Base-by-base conservation (phyloP, 192 early-diverging fungal genomes). In the Thamnidium elegans region DNA sequence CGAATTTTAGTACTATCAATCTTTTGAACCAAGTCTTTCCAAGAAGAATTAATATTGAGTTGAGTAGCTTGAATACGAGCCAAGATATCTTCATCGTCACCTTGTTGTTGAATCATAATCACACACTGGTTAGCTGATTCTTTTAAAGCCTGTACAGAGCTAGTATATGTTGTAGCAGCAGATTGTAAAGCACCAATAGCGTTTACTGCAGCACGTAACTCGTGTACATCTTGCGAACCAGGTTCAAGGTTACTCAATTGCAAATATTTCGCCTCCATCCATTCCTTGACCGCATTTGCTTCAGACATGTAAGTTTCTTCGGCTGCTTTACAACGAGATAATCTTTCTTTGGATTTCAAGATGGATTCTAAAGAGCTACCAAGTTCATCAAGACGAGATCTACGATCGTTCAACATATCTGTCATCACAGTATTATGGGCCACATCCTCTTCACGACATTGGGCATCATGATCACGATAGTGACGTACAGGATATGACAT, bases 341-440 rank as follows among this genome's bases (percentile, higher is more conserved):
- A 63, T 0, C 67, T 47, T 59, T 73, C 67, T 9, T 58, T 64
- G 2, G 66, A 64, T 21, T 68, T 59, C 15, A 64, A 21, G 9
- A 73, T 54, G 0, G 72, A 50, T 23, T 64, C 55, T 3, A 73
- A 39, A 48, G 72, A 61, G 19, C 26, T 31, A 3, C 52, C 51
- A 1, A 68, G 39, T 7, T 73, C 72, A 14, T 64, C 34, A 17
- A 73, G 20, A n/a, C 62, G 53, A 13, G 26, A 19, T 2, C 19
- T 20, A 20, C 72, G 61, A 26, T 66, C 47, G 1, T 65, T 21
- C 3, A 65, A 42, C 3, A 60, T 54, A 6, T 68, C 66, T 17
- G 36, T 55, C 21, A 68, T 45, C 5, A 44, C 43, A 15, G 17
- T 54, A 46, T 73, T 68, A 46, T 55, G 32, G 11, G 26, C 9